Evolutionary conservation across 805 yeast genomes (phyloP).

Genomic region (Wickerhamiella alocasiicola): DNA sequence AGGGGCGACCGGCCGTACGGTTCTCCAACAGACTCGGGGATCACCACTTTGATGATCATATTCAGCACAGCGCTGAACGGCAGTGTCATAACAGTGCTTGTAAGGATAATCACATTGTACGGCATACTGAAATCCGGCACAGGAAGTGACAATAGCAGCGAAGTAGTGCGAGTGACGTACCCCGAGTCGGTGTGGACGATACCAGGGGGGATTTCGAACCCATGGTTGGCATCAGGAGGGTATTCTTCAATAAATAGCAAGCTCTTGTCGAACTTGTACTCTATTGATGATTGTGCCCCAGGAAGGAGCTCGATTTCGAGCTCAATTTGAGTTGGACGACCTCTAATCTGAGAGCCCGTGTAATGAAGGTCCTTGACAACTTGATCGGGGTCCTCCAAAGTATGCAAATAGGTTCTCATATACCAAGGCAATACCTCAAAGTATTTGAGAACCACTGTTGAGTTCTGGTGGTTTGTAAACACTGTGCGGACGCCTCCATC

Average conservation of each 20-base stretch:
- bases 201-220: slow-evolving; percentile 89
- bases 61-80: slow-evolving; percentile 82
- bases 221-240: slow-evolving; percentile 99
- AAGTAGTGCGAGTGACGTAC: slow-evolving; percentile 52
- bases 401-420: slow-evolving; percentile 68
- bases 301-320: slow-evolving; percentile 54
- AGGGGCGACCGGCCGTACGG: neutral
- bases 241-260: slow-evolving; percentile 76
- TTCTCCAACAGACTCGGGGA: slow-evolving; percentile 42
- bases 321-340: slow-evolving; percentile 75
- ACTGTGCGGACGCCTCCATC: slow-evolving; percentile 77
- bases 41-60: slow-evolving; percentile 56
- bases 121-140: slow-evolving; percentile 99
- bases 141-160: slow-evolving; percentile 75
- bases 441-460: slow-evolving; percentile 42
- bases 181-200: slow-evolving; percentile 31
- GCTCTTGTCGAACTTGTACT: slow-evolving; percentile 78
- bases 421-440: slow-evolving; percentile 90
- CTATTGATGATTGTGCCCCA: slow-evolving; percentile 42
- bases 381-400: slow-evolving; percentile 33
- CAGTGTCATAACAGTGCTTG: slow-evolving; percentile 86
- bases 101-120: slow-evolving; percentile 85
- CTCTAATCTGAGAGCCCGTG: slow-evolving; percentile 66
- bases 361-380: slow-evolving; percentile 35
- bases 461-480: slow-evolving; percentile 47